Evolutionary conservation across 148 eudicot species (phyloP).

Genomic region (Rhododendron molle): DNA sequence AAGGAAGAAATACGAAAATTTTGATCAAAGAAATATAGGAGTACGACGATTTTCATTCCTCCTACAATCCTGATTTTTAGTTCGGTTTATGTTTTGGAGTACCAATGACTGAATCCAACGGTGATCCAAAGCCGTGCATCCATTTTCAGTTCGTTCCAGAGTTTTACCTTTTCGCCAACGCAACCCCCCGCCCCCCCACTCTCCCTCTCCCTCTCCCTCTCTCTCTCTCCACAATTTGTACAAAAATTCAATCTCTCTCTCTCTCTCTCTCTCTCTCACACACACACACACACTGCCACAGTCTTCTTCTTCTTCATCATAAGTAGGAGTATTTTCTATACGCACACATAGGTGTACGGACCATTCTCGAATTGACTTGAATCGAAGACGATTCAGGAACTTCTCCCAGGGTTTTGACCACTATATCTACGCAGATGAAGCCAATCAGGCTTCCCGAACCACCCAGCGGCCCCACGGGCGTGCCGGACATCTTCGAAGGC

Average conservation of each 20-base stretch:
- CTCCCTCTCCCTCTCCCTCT: no score
- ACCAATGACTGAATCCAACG: no score
- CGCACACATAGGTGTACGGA: neutral
- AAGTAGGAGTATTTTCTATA: no score
- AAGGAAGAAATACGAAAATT: no score
- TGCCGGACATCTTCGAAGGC: conserved; percentile 84
- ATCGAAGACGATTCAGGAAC: neutral
- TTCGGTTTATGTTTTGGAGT: no score
- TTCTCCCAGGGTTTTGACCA: neutral
- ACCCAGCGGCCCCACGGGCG: conserved; percentile 57
- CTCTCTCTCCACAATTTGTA: neutral
- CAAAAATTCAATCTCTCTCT: no score
- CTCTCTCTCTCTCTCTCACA: neutral
- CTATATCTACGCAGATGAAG: conserved; percentile 37
- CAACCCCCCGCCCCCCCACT: no score
- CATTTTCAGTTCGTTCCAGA: neutral
- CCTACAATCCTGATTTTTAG: no score
- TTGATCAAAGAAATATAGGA: no score
- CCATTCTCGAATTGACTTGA: neutral
- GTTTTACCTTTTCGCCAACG: neutral
- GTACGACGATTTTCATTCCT: no score
- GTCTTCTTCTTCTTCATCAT: neutral
- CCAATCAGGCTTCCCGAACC: conserved; percentile 95
- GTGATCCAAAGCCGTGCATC: no score
- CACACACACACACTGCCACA: neutral